A percentile compares a stretch with the other conserved stretches of the same genome.
phyloP scores from a whole-genome alignment of 177 flowering plant genomes.

The Vitis hybrid region DNA sequence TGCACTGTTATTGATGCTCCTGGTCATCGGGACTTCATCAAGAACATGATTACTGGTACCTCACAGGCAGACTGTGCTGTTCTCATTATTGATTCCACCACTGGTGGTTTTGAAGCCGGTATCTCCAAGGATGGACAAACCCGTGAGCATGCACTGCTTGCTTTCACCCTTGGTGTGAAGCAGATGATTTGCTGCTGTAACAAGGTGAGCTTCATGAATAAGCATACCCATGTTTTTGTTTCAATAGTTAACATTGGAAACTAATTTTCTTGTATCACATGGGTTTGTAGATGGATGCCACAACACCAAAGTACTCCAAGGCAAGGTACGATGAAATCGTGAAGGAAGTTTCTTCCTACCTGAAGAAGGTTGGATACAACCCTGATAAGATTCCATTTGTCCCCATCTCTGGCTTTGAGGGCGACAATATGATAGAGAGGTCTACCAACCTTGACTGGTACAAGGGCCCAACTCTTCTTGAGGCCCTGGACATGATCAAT shows the following conservation, averaged over 20 bases:
- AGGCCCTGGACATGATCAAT: slow-evolving; percentile 61
- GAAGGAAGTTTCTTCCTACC: slow-evolving; percentile 79
- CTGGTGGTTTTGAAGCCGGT: slow-evolving; percentile 76
- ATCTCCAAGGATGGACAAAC: slow-evolving; percentile 91
- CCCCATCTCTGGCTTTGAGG: slow-evolving; percentile 79
- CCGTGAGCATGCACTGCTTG: slow-evolving; percentile 84
- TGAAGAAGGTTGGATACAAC: slow-evolving; percentile 90
- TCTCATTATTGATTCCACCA: slow-evolving; percentile 79
- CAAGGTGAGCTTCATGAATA: slow-evolving; percentile 39
- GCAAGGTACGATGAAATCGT: slow-evolving; percentile 80
- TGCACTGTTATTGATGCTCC: slow-evolving; percentile 88
- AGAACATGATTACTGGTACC: slow-evolving; percentile 84
- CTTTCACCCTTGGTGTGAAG: slow-evolving; percentile 79
- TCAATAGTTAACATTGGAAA: too few species aligned
- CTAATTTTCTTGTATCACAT: too few species aligned
- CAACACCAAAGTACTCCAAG: slow-evolving; percentile 84
- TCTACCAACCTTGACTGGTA: slow-evolving; percentile 89
- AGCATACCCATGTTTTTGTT: too few species aligned
- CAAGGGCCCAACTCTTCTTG: slow-evolving; percentile 92
- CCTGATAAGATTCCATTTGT: slow-evolving; percentile 74
- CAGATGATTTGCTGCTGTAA: slow-evolving; percentile 84
- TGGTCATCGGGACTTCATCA: slow-evolving; percentile 79
- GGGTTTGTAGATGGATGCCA: slow-evolving; percentile 63
- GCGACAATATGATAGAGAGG: slow-evolving; percentile 82
- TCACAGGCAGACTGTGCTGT: slow-evolving; percentile 86